Evolutionary conservation across 164 flowering plant genomes (phyloP), one percentile per base, ranked within the genome.

Genomic region (Magnolia officinalis): DNA sequence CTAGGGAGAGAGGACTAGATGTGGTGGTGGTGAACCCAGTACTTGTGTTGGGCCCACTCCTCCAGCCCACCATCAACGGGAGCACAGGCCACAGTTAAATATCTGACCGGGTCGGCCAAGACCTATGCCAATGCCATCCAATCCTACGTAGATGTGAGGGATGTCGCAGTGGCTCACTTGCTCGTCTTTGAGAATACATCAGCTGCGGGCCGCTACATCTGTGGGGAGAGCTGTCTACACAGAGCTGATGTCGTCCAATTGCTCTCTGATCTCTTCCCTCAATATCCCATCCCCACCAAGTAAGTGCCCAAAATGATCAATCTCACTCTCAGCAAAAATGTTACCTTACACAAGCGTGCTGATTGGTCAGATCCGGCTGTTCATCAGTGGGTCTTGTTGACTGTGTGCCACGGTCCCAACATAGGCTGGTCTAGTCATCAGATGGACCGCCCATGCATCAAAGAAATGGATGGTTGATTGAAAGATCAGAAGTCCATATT

Each of bases 201-300:
- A 0, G 96, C 99, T 7, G 78, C 90, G 1, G 99, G 99, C 9
- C 86, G 99, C 1, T 88, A 91, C 82, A 77, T 95, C 45, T 93
- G 98, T 58, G 96, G 90, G 50, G 98, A 93, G 85, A 90, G 92
- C 71, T 88, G 88, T 2, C 90, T 95, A 13, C 99, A 95, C 78
- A 95, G 99, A 0, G 95, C 94, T 0, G 97, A 93, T 0, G 89
- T 96, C 7, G 97, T 91, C 19, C 93, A 92, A 1, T 91, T 91
- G 23, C 86, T 93, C 45, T 86, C 86, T 72, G 90, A 93, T 79
- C 83, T 90, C 80, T 93, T 91, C 85, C 98, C 97, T 0, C 92
- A 92, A 72, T 95, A 91, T 63, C 98, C 99, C 21, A 78, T 91
- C 11, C 99, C 99, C 14, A 88, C 85, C 24, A 91, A 89, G 96